Evolutionary conservation across 2,329 filamentous ascomycete genomes (phyloP), one percentile per base, ranked within the genome.

Genomic region (Ophiobolus disseminans): DNA sequence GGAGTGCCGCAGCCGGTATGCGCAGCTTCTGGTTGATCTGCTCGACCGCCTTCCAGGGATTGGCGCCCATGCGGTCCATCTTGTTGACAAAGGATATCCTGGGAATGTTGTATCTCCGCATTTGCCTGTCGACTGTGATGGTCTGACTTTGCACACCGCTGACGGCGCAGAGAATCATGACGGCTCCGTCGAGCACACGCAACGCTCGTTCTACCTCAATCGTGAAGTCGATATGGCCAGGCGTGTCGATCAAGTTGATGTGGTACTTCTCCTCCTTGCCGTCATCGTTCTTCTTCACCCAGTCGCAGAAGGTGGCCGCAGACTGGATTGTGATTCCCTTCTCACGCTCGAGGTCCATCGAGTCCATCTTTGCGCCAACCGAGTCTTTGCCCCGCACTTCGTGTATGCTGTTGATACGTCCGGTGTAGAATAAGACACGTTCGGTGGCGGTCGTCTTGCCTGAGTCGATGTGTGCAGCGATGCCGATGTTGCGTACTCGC

Each of bases 311-410:
- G 1, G 94, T 99, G 19, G 94, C 94, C 9, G 94, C 94, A 62
- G 93, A 97, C 75, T 99, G 93, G 68, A 99, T 99, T 48, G 94
- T 99, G 73, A 99, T 99, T 66, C 94, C 94, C 80, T 97, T 96
- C 75, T 97, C 94, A 75, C 94, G 84, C 78, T 99, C 94, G 62
- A 99, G 81, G 65, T 99, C 94, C 94, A 99, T 99, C 20, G 92
- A 97, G 80, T 99, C 94, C 94, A 99, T 99, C 80, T 99, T 99
- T 53, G 94, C 94, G 58, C 94, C 94, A 31, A 97, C 91, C 26
- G 89, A 85, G 82, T 99, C 94, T 70, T 93, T 92, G 50, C 91
- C 91, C 68, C 94, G 86, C 34, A 99, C 94, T 77, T 99, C 94
- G 79, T 99, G 94, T 67, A 99, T 97, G 23, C 90, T 84, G 73